Percentiles rank a stretch among this genome's conserved stretches.
Conservation (phyloP, 345 rosid species). For the Barbarea vulgaris region DNA sequence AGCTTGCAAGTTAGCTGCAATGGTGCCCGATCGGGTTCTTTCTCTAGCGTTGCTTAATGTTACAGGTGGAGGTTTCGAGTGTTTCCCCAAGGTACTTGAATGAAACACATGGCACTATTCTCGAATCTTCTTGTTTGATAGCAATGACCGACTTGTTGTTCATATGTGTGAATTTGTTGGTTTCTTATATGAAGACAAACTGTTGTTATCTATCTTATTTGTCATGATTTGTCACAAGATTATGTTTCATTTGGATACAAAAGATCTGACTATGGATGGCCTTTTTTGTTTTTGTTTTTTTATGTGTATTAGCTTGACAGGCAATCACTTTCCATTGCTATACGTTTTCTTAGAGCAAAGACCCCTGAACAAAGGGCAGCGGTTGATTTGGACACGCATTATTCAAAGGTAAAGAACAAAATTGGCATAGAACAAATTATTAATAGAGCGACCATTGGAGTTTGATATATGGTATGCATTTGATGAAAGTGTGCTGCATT, state of each 20-base stretch:
- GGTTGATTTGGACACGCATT: conserved; percentile 97
- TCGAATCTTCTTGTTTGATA: conserved; percentile 20
- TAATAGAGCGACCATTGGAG: neutral
- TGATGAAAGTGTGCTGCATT: neutral
- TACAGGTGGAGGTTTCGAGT: conserved; percentile 96
- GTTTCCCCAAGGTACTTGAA: conserved; percentile 81
- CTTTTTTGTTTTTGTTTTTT: conserved; percentile 6
- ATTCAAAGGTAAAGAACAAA: conserved; percentile 57
- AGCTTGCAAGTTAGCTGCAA: conserved; percentile 89
- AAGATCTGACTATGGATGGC: neutral
- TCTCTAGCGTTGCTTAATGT: conserved; percentile 92
- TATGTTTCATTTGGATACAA: conserved; percentile 16
- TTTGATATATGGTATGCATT: neutral
- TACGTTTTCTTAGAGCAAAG: conserved; percentile 84
- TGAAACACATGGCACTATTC: neutral
- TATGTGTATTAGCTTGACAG: conserved; percentile 62
- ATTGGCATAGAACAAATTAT: neutral
- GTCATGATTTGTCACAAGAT: conserved; percentile 12
- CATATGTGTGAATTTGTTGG: conserved; percentile 3
- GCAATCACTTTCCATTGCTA: conserved; percentile 67
- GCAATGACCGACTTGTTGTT: conserved; percentile 4
- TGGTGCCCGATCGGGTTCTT: conserved; percentile 77
- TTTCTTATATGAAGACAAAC: neutral
- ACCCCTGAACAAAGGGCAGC: conserved; percentile 95
- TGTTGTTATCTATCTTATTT: neutral